Conservation (phyloP, 2,329 filamentous ascomycete species). For the Alternaria gaisen region DNA sequence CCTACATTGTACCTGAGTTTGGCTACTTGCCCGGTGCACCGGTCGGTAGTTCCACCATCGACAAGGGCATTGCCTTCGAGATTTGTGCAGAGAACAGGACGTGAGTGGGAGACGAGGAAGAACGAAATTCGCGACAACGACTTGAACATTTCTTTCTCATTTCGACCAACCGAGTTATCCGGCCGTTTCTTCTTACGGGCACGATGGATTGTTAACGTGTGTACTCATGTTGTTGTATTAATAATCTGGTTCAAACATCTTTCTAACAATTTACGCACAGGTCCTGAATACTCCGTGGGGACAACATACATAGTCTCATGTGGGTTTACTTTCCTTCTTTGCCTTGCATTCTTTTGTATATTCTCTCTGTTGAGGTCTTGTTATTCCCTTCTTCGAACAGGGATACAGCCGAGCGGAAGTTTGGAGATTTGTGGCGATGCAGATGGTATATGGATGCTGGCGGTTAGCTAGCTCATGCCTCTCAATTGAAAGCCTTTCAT, state of each 20-base stretch:
- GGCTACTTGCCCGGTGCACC: conserved; percentile 19
- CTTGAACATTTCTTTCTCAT: neutral
- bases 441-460: neutral
- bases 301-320: neutral
- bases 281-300: neutral
- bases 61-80: conserved; percentile 24
- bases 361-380: neutral
- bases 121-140: neutral
- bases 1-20: conserved; percentile 23
- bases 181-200: neutral
- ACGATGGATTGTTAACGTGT: neutral
- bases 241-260: neutral
- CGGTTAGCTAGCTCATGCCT: neutral
- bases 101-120: neutral
- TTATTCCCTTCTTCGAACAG: neutral
- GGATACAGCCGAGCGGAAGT: neutral
- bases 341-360: neutral
- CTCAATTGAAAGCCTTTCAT: neutral
- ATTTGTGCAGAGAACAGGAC: conserved; percentile 20
- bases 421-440: neutral
- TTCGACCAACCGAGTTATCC: neutral
- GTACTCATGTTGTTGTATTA: neutral
- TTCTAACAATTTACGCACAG: neutral
- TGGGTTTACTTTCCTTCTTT: neutral
- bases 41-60: conserved; percentile 17